phyloP scores from a whole-genome alignment of 192 early-diverging fungal species.

The Backusella tuberculispora region DNA sequence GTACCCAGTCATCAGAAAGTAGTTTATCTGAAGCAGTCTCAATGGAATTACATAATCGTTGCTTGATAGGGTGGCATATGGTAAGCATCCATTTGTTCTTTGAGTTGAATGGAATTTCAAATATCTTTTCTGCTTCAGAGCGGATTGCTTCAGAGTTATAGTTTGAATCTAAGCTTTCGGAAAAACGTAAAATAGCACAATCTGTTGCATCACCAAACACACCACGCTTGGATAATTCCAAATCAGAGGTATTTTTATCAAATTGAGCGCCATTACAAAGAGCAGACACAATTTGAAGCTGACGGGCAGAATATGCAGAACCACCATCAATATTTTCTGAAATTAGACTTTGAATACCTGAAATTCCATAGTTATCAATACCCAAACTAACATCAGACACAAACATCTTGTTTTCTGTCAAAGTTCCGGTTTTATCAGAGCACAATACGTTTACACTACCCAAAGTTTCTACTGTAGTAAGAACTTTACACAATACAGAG shows the following conservation, averaged over 20 bases:
- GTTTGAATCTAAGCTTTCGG: constrained; percentile 40
- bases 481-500: constrained; percentile 77
- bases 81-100: constrained; percentile 78
- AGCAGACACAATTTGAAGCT: constrained; percentile 26
- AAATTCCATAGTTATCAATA: constrained; percentile 39
- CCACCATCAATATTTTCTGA: not conserved
- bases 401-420: constrained; percentile 81
- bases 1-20: constrained; percentile 45
- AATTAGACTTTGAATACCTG: constrained; percentile 18
- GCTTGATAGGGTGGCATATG: constrained; percentile 35
- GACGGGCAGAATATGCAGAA: constrained; percentile 29
- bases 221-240: constrained; percentile 51
- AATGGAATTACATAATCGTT: constrained; percentile 11
- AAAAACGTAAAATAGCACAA: constrained; percentile 76
- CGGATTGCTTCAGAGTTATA: constrained; percentile 20
- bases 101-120: no score
- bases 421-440: constrained; percentile 94
- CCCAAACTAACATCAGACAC: constrained; percentile 52
- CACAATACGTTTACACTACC: constrained; percentile 75
- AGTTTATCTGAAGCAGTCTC: not conserved
- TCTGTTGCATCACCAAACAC: constrained; percentile 89
- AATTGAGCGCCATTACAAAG: constrained; percentile 76
- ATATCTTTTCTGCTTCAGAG: constrained; percentile 37
- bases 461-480: constrained; percentile 89
- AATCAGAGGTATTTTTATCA: constrained; percentile 50